Base-by-base conservation (phyloP, 805 yeast genomes). In the Candida fluviatilis region DNA sequence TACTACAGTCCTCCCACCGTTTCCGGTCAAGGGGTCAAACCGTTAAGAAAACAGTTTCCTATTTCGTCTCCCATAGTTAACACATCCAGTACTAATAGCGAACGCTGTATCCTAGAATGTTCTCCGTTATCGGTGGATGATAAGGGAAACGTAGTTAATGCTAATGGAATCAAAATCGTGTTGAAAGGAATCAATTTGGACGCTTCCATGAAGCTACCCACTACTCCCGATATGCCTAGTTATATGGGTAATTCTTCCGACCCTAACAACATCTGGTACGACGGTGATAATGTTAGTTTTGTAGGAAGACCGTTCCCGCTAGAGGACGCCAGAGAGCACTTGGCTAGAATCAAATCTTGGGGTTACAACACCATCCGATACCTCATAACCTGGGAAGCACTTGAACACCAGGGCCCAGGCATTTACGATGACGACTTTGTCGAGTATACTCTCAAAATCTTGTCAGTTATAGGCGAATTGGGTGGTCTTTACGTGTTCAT, bases 341-440 rank as follows among this genome's bases (percentile, higher is more conserved):
- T 90, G 31, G 64, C 58, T 8, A 67, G 95, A 40, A 76, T 90
- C 54, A 85, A 82, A 54, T 67, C 79, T 5, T 76, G 90, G 76
- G 97, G 97, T 1, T 87, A 75, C 59, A 90, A 89, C 55, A 73
- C 83, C 2, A 72, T 90, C 15, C 64, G 97, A 40, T 84, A 80
- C 55, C 64, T 88, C 14, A 66, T 85, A 36, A 83, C 95, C 1
- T 90, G 97, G 97, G 97, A 90, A 57, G 91, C 96, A 0, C 52
- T 90, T 6, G 97, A 90, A 57, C 96, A 90, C 50, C 68, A 63
- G 34, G 96, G 95, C 0, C 97, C 97, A 0, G 93, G 85, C 0
- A 57, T 58, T 7, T 90, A 89, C 54, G 97, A 90, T 57, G 77
- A 75, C 18, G 88, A 79, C 14, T 90, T 76, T 51, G 73, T 88